Evolutionary conservation across 2,329 filamentous ascomycete species (phyloP), one percentile per base, ranked within the genome.

Genomic region (Ceratocystis huliohia): DNA sequence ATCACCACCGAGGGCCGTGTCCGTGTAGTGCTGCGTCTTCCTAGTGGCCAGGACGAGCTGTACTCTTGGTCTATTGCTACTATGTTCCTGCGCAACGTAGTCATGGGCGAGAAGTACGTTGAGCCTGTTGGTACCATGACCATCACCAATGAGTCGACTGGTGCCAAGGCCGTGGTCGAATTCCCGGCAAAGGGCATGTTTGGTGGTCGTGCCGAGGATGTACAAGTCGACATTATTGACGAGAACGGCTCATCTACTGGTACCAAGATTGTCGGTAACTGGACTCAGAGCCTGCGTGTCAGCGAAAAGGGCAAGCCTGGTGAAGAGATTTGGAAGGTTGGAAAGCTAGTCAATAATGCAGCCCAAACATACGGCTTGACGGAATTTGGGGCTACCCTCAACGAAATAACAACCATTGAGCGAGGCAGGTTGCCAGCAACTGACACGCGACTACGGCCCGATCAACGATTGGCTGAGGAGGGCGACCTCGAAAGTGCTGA

Each of bases 181-280:
- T 99, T 99, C 78, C 95, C 94, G 74, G 85, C 88, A 66, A 95
- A 94, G 73, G 93, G 94, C 70, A 96, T 99, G 90, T 99, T 97
- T 77, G 92, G 93, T 41, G 94, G 94, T 15, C 86, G 94, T 66
- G 88, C 88, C 69, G 94, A 99, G 75, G 94, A 99, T 69, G 89
- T 97, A 8, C 81, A 83, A 45, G 87, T 93, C 5, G 87, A 92
- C 71, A 82, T 86, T 0, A 87, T 87, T 70, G 86, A 87, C 67
- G 76, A 81, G 0, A 81, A 87, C 66, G 91, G 90, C 50, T 76
- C 78, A 28, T 80, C 84, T 22, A 82, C 88, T 0, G 82, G 88
- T 0, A 79, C 87, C 10, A 85, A 88, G 17, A 78, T 97, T 28
- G 76, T 79, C 0, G 94, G 94, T 1, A 96, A 88, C 65, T 99